Evolutionary conservation across 116 monocot genomes (phyloP), one percentile per base, ranked within the genome.

Genomic region (Posidonia oceanica): DNA sequence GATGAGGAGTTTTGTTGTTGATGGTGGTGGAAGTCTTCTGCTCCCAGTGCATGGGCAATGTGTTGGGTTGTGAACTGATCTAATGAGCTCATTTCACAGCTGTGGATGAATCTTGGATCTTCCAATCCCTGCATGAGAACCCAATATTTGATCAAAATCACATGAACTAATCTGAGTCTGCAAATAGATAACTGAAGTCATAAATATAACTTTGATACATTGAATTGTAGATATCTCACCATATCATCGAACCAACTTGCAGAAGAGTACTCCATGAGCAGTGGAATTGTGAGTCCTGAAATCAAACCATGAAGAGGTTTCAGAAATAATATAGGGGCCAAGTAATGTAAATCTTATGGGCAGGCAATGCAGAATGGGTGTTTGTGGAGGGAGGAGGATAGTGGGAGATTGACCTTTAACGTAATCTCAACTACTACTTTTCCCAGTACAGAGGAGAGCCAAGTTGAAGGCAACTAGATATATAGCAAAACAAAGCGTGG

Each of bases 121-220:
- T 76, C 76, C 73, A 83, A 57, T 54, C 53, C 79, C 83, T 83
- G 72, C 18, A 29, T 29, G 29, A 29, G 29, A 29, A 29, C 29
- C 29, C 29, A 29, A 29, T 29, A 29, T 29, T 29, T 29, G 29
- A 29, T 29, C 29, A 29, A 29, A 29, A 29, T 29, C 29, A 29
- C 29, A 29, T 29, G 29, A 29, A 41, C 14, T 70, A 58, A 20
- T 58, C 58, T 29, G 29, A 29, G 21, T 5, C 21, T 16, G 21
- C 7, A 58, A 20, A 10, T n/a, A 2, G 58, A 8, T 3, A 6
- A 17, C 29, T 2, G 10, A 20, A 20, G 1, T 20, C 18, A 4
- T 20, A 22, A 69, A 54, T 22, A 69, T 69, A 1, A 63, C 22
- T 36, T 63, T 5, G 11, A 36, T 16, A 14, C 14, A 7, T 58